Conservation (phyloP, 345 rosid species). For the Odontarrhena argentea region DNA sequence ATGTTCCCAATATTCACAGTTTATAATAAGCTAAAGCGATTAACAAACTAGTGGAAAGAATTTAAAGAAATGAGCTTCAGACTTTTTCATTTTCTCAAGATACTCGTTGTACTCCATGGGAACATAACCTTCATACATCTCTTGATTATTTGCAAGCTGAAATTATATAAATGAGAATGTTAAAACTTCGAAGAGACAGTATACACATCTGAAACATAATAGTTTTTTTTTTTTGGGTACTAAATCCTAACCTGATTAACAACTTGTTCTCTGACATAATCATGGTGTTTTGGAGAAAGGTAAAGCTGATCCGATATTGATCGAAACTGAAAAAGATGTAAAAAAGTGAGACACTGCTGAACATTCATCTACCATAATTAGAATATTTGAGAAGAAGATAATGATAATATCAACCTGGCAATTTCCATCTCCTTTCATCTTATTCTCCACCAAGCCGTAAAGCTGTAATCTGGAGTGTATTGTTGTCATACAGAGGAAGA, state of each 20-base stretch:
- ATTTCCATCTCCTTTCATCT: constrained; percentile 71
- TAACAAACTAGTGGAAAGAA: neutral
- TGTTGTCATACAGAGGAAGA: constrained; percentile 6
- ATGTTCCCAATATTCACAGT: neutral
- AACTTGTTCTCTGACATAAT: constrained; percentile 68
- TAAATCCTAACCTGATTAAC: constrained; percentile 59
- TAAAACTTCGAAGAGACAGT: neutral
- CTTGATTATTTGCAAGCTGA: constrained; percentile 47
- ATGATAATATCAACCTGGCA: constrained; percentile 54
- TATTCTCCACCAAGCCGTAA: constrained; percentile 64
- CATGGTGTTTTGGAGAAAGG: constrained; percentile 74
- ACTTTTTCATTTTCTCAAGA: constrained; percentile 70
- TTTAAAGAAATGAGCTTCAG: constrained; percentile 9
- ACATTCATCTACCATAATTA: neutral
- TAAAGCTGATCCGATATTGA: constrained; percentile 89
- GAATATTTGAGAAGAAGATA: neutral
- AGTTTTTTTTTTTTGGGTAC: neutral
- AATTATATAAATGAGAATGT: constrained; percentile 17
- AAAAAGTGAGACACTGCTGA: constrained; percentile 15
- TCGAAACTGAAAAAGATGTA: constrained; percentile 59
- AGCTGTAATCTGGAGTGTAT: constrained; percentile 53
- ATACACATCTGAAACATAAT: neutral
- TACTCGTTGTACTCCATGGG: constrained; percentile 68
- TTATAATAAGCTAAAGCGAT: constrained; percentile 1
- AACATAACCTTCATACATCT: constrained; percentile 69